A percentile compares a stretch with the other conserved stretches of the same genome.
These are phyloP conservation scores for Sechiopsis laciniata DNA, from an alignment of 306 rosid species.

Conservation along the genomic window DNA sequence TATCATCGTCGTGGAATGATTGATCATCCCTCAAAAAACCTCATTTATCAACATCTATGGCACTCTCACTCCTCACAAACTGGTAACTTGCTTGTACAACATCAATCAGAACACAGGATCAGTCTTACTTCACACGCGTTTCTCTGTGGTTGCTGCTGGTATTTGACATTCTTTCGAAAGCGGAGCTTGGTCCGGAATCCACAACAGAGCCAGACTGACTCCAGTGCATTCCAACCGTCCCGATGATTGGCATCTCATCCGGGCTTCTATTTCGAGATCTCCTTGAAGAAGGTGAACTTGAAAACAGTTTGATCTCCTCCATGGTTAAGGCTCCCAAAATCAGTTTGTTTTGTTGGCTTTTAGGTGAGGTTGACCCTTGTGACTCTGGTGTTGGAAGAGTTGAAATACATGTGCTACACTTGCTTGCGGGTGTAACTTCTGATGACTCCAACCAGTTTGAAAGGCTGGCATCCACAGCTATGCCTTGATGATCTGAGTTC, in stretches of 20 bases:
- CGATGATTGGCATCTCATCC: conserved; percentile 72
- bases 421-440: conserved; percentile 38
- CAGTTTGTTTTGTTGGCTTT: conserved; percentile 68
- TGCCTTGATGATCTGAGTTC: conserved; percentile 44
- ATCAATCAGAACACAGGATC: neutral
- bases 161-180: conserved; percentile 72
- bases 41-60: neutral
- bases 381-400: conserved; percentile 41
- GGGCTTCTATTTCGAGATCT: conserved; percentile 66
- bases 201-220: conserved; percentile 31
- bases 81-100: neutral
- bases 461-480: conserved; percentile 84
- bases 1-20: too few species aligned
- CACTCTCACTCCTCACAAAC: neutral
- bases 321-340: conserved; percentile 77
- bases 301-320: conserved; percentile 77
- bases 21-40: too few species aligned
- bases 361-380: conserved; percentile 52
- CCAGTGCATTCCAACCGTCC: conserved; percentile 80
- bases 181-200: conserved; percentile 44
- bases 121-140: conserved; percentile 11
- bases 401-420: conserved; percentile 25
- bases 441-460: conserved; percentile 79
- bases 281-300: conserved; percentile 49
- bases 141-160: conserved; percentile 54